Evolutionary conservation across 192 early-diverging fungal species (phyloP).

Genomic region (Helicostylum pulchrum): DNA sequence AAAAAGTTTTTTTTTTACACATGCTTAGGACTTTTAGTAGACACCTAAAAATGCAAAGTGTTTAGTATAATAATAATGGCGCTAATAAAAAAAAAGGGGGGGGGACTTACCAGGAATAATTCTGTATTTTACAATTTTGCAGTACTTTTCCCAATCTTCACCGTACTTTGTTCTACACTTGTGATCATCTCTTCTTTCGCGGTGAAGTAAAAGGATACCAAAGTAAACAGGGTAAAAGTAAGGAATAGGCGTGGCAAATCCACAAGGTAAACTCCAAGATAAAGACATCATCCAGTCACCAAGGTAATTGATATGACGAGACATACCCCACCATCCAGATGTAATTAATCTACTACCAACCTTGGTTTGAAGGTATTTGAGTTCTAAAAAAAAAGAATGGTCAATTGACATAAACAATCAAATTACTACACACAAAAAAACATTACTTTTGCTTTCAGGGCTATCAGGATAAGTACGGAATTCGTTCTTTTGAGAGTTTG

Average conservation of each 20-base stretch:
- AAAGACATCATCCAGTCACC: conserved; percentile 94
- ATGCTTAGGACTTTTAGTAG: too few relatives aligned
- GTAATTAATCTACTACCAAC: conserved; percentile 77
- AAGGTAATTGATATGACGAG: conserved; percentile 93
- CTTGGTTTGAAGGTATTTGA: conserved; percentile 84
- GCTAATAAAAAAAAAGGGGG: too few relatives aligned
- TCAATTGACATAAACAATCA: neutral
- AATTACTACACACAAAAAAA: too few relatives aligned
- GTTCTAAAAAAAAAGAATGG: conserved; percentile 38
- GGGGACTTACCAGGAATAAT: conserved; percentile 76
- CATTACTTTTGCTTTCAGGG: conserved; percentile 49
- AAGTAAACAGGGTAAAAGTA: conserved; percentile 97
- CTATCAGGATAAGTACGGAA: conserved; percentile 74
- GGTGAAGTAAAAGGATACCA: conserved; percentile 84
- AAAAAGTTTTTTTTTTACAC: too few relatives aligned
- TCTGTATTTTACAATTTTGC: conserved; percentile 71
- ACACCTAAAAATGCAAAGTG: too few relatives aligned
- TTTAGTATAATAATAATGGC: too few relatives aligned
- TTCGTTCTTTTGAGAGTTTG: conserved; percentile 88
- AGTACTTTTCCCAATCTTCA: conserved; percentile 89
- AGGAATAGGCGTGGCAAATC: conserved; percentile 74
- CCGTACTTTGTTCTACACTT: conserved; percentile 92
- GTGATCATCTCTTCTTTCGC: conserved; percentile 83
- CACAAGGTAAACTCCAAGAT: conserved; percentile 86
- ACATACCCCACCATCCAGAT: conserved; percentile 93